A percentile compares a stretch with the other conserved stretches of the same genome.
Evolutionary conservation across 2,329 filamentous ascomycete genomes (phyloP).

Genomic region (Pleoardoris graminearum): DNA sequence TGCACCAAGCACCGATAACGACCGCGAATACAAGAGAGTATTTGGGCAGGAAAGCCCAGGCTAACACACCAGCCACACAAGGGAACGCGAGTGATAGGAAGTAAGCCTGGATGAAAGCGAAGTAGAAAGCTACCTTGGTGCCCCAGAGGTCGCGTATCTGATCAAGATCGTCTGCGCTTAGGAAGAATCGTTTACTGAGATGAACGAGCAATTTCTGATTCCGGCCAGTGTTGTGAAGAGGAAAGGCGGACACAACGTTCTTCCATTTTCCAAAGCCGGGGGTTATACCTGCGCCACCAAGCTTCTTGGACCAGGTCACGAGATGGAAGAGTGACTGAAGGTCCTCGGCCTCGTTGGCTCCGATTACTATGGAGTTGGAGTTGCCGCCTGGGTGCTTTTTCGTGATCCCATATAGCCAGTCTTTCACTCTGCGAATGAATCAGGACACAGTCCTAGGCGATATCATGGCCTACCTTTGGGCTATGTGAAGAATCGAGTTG

Average conservation of each 20-base stretch:
- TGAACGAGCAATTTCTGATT: conserved; percentile 76
- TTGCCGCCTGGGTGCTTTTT: conserved; percentile 60
- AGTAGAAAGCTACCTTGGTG: conserved; percentile 59
- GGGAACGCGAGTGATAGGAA: conserved; percentile 37
- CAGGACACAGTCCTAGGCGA: not conserved
- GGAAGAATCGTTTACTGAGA: conserved; percentile 71
- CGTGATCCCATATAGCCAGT: conserved; percentile 81
- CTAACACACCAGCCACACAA: conserved; percentile 33
- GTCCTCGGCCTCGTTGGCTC: conserved; percentile 76
- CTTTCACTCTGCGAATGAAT: conserved; percentile 64
- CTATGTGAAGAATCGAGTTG: not conserved
- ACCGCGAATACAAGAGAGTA: conserved; percentile 38
- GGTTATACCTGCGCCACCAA: conserved; percentile 79
- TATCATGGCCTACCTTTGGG: not conserved
- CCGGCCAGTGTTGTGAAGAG: conserved; percentile 75
- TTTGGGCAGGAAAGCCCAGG: conserved; percentile 36
- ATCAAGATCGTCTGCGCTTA: conserved; percentile 69
- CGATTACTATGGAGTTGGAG: conserved; percentile 52
- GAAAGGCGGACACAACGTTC: conserved; percentile 73
- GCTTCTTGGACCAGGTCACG: conserved; percentile 71
- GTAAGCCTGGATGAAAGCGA: conserved; percentile 42
- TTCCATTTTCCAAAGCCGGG: conserved; percentile 71
- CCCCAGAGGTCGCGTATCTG: conserved; percentile 77
- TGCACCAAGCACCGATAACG: conserved; percentile 39
- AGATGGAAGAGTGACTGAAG: conserved; percentile 76